Evolutionary conservation across 768 basidiomycete species (phyloP), one percentile per base, ranked within the genome.

Genomic region (Suillus subalutaceus): DNA sequence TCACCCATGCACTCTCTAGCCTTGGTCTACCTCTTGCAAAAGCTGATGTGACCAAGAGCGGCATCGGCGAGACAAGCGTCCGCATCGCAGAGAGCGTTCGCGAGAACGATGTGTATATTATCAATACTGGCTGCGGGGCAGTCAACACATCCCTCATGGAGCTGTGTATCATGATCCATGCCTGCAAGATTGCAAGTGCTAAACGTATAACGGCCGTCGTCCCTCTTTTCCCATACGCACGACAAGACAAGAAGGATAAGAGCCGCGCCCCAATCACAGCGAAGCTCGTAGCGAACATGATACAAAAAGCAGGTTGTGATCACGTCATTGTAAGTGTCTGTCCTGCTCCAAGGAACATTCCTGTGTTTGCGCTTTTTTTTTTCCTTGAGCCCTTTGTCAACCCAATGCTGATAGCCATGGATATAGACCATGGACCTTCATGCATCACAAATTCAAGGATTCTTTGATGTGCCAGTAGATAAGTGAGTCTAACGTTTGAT

Each of bases 241-340:
- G 97, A 65, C 97, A 99, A 79, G 97, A 99, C 83, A 98, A 98
- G 79, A 99, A 99, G 80, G 97, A 99, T 85, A 98, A 99, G 82
- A 97, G 95, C 72, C 86, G 97, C 68, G 97, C 96, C 8, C 97
- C 97, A 61, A 98, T 99, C 73, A 96, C 96, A 6, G 97, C 97
- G 58, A 99, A 98, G 81, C 88, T 99, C 35, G 94, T 99, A 32
- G 97, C 97, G 63, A 99, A 99, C 81, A 96, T 99, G 90, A 85
- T 99, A 67, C 93, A 91, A 78, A 92, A 87, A 79, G 86, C 95
- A 69, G 90, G 97, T 61, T 92, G 95, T 76, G 96, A 98, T 82
- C 97, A 99, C 83, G 91, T 99, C 74, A 97, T 99, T 67, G 94
- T 96, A 76, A 79, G 93, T 85, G 53, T 65, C 48, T 43, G 67